Evolutionary conservation across 2,329 filamentous ascomycete genomes (phyloP), one percentile per base, ranked within the genome.

Genomic region (Colletotrichum siamense): DNA sequence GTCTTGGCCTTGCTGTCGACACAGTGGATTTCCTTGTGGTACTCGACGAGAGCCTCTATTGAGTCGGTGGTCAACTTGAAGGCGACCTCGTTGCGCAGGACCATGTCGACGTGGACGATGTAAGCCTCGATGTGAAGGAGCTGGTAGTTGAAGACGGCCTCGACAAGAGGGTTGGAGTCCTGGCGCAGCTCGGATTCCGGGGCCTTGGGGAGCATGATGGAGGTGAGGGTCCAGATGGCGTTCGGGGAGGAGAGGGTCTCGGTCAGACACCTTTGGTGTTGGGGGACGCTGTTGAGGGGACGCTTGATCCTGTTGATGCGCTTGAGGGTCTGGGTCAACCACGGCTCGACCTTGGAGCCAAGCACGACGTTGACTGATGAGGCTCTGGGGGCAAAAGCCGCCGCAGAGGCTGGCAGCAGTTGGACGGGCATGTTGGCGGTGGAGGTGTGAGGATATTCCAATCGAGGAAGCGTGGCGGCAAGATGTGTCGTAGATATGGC

Each of bases 31-130:
- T 98, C 95, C 89, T 97, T 96, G 91, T 99, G 97, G 86, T 98
- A 98, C 84, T 98, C 95, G 84, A 98, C 94, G 79, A 99, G 92
- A 69, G 95, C 88, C 82, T 98, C 96, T 87, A 99, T 99, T 77
- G 96, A 96, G 84, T 99, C 97, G 75, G 94, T 92, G 28, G 96
- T 99, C 82, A 99, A 91, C 91, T 99, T 99, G 91, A 96, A 99
- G 80, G 96, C 97, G 82, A 99, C 96, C 88, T 99, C 97, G 85
- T 98, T 97, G 86, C 96, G 94, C 82, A 98, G 92, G 76, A 99
- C 96, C 96, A 99, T 98, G 88, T 99, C 97, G 86, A 99, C 96
- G 86, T 99, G 96, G 77, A 99, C 97, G 81, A 99, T 96, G 85
- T 99, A 99, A 69, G 97, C 97, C 87, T 99, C 96, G 81, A 99